These are phyloP conservation scores for Phytophthora pini DNA, from an alignment of 352 stramenopile species.

Conservation along the genomic window DNA sequence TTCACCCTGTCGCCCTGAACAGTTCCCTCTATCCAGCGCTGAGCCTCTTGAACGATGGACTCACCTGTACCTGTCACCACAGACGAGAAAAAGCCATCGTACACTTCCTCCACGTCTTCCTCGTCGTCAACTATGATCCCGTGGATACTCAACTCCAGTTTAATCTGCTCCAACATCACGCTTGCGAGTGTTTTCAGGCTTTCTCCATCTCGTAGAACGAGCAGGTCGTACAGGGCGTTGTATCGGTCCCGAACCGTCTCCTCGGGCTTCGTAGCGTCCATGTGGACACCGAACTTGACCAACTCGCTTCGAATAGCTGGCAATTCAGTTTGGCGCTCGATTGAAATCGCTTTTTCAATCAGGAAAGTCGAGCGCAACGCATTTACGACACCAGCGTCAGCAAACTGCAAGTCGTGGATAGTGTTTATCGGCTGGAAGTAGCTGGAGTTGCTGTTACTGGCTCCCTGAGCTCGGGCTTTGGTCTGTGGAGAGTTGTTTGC, in stretches of 20 bases:
- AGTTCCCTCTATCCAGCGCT: constrained; percentile 69
- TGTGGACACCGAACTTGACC: constrained; percentile 60
- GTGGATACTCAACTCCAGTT: constrained; percentile 61
- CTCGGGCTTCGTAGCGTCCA: constrained; percentile 22
- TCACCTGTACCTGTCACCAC: constrained; percentile 61
- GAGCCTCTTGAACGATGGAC: constrained; percentile 68
- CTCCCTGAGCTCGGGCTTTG: constrained; percentile 2
- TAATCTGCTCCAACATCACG: constrained; percentile 71
- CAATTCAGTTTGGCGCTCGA: constrained; percentile 53
- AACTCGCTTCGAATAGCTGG: constrained; percentile 53
- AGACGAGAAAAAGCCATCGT: constrained; percentile 67
- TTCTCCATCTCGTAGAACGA: constrained; percentile 75
- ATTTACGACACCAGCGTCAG: constrained; percentile 61
- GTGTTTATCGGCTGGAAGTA: constrained; percentile 38
- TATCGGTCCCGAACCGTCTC: constrained; percentile 46
- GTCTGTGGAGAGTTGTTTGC: neutral
- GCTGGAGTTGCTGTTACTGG: constrained; percentile 4
- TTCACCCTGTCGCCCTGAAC: constrained; percentile 43
- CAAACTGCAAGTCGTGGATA: constrained; percentile 63
- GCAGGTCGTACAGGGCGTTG: constrained; percentile 60
- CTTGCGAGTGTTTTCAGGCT: constrained; percentile 65
- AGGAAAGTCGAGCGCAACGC: constrained; percentile 66
- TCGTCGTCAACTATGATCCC: constrained; percentile 69
- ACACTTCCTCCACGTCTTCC: constrained; percentile 65
- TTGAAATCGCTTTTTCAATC: constrained; percentile 75